A percentile compares a stretch with the other conserved stretches of the same genome.
Conservation (phyloP, 352 stramenopile genomes). For the Pythium biforme region DNA sequence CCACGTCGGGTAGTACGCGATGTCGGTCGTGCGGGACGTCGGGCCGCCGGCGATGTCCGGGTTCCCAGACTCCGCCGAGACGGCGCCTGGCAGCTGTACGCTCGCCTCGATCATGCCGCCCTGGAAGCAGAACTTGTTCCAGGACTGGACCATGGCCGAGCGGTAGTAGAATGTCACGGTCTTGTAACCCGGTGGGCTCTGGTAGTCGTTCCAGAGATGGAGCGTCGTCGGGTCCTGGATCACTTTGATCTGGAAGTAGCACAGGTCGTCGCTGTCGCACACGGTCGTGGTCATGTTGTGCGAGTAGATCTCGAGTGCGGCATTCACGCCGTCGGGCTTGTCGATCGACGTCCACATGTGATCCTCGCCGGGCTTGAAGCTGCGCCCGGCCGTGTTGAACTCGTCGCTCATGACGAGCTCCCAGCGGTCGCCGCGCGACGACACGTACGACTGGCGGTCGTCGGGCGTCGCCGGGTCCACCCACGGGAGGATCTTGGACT, state of each 20-base stretch:
- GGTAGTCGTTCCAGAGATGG: constrained; percentile 63
- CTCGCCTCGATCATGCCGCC: constrained; percentile 92
- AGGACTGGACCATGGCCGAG: constrained; percentile 91
- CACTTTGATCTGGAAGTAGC: constrained; percentile 68
- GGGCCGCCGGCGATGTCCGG: constrained; percentile 23
- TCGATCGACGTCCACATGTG: constrained; percentile 91
- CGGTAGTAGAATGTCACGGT: constrained; percentile 61
- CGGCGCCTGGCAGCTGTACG: constrained; percentile 78
- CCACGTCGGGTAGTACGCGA: constrained; percentile 83
- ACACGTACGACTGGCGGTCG: constrained; percentile 40
- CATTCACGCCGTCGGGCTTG: constrained; percentile 72
- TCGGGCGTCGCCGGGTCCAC: constrained; percentile 58
- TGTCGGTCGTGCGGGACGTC: constrained; percentile 5
- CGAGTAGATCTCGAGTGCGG: constrained; percentile 63
- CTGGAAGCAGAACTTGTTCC: constrained; percentile 96
- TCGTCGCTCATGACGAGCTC: constrained; percentile 79
- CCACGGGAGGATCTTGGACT: constrained; percentile 59
- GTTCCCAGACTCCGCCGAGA: constrained; percentile 40
- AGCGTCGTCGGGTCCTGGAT: constrained; percentile 41
- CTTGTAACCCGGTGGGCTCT: constrained; percentile 48
- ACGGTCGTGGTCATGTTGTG: constrained; percentile 69
- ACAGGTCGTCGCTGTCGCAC: constrained; percentile 47
- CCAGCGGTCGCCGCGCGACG: constrained; percentile 50
- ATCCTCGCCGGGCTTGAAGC: constrained; percentile 92
- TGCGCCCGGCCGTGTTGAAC: constrained; percentile 56